phyloP scores from a whole-genome alignment of 441 rosid genomes.

The Erysimum pusillum region DNA sequence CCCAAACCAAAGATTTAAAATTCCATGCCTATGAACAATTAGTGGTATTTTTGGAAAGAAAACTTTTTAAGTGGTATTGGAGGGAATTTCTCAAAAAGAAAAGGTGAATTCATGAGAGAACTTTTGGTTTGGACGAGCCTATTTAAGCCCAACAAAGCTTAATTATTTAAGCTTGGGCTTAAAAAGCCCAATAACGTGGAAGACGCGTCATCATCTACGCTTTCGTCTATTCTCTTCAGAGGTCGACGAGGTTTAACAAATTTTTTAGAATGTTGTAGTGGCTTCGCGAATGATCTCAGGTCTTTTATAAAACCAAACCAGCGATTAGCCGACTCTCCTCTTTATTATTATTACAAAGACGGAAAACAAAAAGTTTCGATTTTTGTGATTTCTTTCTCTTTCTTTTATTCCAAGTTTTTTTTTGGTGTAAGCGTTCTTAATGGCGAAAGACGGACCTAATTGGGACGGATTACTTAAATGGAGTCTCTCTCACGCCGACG shows the following conservation, averaged over 20 bases:
- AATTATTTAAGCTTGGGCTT: neutral
- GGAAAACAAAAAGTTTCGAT: neutral
- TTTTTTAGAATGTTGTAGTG: slow-evolving; percentile 36
- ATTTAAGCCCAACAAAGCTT: neutral
- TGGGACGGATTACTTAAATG: slow-evolving; percentile 94
- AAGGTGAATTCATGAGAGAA: too few species aligned
- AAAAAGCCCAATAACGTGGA: slow-evolving; percentile 27
- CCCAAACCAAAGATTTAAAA: too few species aligned
- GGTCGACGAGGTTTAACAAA: slow-evolving; percentile 30
- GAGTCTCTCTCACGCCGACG: slow-evolving; percentile 69
- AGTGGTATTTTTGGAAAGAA: too few species aligned
- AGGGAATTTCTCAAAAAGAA: too few species aligned
- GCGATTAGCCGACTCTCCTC: neutral
- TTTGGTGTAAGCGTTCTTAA: slow-evolving; percentile 34
- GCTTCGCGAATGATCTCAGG: slow-evolving; percentile 36
- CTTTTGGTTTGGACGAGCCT: neutral
- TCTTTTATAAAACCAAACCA: slow-evolving; percentile 25
- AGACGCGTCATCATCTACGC: slow-evolving; percentile 32
- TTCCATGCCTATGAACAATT: too few species aligned
- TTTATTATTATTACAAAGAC: neutral
- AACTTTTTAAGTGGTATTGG: too few species aligned
- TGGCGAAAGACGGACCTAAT: slow-evolving; percentile 87
- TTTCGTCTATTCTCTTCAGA: neutral
- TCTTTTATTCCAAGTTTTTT: slow-evolving; percentile 19
- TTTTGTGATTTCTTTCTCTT: neutral